Conservation (phyloP, 345 rosid genomes). For the Eucalyptus lansdowneana region DNA sequence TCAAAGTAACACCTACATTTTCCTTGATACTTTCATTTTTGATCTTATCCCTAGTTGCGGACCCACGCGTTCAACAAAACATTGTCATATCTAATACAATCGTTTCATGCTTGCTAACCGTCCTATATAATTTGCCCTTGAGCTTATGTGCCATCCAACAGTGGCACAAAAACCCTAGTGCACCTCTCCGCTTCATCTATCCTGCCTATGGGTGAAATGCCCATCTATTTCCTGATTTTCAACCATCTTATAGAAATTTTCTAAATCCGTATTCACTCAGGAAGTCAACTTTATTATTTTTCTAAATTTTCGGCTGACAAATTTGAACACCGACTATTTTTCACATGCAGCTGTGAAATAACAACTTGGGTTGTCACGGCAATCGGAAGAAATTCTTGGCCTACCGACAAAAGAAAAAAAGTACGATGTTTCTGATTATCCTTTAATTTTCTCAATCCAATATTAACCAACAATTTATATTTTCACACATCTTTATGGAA, state of each 20-base stretch:
- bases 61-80: rapidly evolving
- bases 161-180: not conserved
- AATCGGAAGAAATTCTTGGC: not conserved
- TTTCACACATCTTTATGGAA: not conserved
- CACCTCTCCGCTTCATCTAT: not conserved
- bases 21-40: not conserved
- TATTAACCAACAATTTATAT: not conserved
- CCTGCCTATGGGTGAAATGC: not conserved
- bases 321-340: not conserved
- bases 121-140: rapidly evolving
- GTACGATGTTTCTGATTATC: not conserved
- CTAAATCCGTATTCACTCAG: not conserved
- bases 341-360: too few species aligned
- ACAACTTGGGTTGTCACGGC: not conserved
- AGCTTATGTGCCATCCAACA: not conserved
- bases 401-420: not conserved
- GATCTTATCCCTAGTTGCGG: not conserved
- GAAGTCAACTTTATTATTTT: not conserved
- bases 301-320: not conserved
- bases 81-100: not conserved
- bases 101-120: not conserved
- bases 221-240: not conserved
- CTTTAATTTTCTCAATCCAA: too few species aligned
- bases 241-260: not conserved
- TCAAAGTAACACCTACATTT: not conserved